Conservation (phyloP, 106 monocot genomes). For the Phalaenopsis equestris region DNA sequence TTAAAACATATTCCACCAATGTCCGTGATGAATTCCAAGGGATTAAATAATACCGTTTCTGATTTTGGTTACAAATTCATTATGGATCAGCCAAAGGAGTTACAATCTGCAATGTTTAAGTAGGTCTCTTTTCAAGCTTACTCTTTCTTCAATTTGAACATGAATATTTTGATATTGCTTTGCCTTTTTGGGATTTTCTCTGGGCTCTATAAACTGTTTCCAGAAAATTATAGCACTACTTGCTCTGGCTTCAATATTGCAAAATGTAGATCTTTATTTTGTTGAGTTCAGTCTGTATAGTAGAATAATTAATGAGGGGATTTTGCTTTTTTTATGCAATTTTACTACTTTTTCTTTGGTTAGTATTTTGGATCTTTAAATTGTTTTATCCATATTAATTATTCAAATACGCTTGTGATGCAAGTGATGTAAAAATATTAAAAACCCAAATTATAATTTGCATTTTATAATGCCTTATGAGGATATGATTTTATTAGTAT, state of each 20-base stretch:
- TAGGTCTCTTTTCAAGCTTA: constrained; percentile 1
- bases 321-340: not conserved
- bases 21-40: constrained; percentile 27
- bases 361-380: not conserved
- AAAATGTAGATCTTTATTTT: not conserved
- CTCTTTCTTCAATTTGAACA: not conserved
- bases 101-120: constrained; percentile 10
- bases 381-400: not conserved
- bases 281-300: not conserved
- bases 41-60: constrained; percentile 17
- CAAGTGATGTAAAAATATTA: not conserved
- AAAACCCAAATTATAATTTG: too few relatives aligned
- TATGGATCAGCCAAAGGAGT: constrained; percentile 24
- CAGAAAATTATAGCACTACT: not conserved
- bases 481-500: too few relatives aligned
- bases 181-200: not conserved
- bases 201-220: not conserved
- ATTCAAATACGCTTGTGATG: not conserved
- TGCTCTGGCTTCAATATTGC: not conserved
- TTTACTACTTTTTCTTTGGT: not conserved
- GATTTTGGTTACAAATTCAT: constrained; percentile 20
- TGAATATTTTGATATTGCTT: not conserved
- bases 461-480: too few relatives aligned
- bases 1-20: constrained; percentile 21
- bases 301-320: not conserved